Percentiles rank a stretch among this genome's conserved stretches.
phyloP scores from a whole-genome alignment of 2,329 filamentous ascomycete genomes.

The Fusarium sp. region DNA sequence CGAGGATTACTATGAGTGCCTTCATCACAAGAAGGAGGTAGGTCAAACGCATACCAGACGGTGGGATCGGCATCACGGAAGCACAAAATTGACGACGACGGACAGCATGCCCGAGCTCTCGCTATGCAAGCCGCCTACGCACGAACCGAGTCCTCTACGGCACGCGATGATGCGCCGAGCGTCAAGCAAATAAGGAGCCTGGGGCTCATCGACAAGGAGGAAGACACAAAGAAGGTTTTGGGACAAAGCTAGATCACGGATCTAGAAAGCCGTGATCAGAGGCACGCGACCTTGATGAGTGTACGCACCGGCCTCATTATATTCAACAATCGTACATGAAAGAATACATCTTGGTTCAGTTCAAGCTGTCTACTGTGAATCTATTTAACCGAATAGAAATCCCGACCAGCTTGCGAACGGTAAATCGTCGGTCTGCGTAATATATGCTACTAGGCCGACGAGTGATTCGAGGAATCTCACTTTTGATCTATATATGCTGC shows the following conservation, averaged over 20 bases:
- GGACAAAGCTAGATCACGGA: conserved; percentile 45
- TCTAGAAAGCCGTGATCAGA: conserved; percentile 13
- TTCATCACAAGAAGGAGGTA: conserved; percentile 99
- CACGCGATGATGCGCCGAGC: conserved; percentile 81
- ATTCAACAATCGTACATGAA: conserved; percentile 31
- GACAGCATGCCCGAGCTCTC: conserved; percentile 78
- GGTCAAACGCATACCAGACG: conserved; percentile 43
- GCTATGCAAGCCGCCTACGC: conserved; percentile 86
- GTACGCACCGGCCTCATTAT: conserved; percentile 5
- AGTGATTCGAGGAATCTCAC: not conserved
- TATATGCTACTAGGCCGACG: not conserved
- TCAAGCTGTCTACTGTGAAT: conserved; percentile 4
- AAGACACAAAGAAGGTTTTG: conserved; percentile 74
- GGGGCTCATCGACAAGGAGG: conserved; percentile 83
- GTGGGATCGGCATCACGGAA: not conserved
- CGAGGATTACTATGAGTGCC: conserved; percentile 98
- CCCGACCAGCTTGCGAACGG: not conserved
- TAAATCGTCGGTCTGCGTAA: not conserved
- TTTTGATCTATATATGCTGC: not conserved
- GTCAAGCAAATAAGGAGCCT: conserved; percentile 88
- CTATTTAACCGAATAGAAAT: not conserved
- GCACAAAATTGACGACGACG: conserved; percentile 24
- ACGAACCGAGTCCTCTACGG: conserved; percentile 77
- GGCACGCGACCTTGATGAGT: conserved; percentile 12
- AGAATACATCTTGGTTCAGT: conserved; percentile 37